phyloP scores from a whole-genome alignment of 2,329 filamentous ascomycete species.

The Claviceps pazoutovae region DNA sequence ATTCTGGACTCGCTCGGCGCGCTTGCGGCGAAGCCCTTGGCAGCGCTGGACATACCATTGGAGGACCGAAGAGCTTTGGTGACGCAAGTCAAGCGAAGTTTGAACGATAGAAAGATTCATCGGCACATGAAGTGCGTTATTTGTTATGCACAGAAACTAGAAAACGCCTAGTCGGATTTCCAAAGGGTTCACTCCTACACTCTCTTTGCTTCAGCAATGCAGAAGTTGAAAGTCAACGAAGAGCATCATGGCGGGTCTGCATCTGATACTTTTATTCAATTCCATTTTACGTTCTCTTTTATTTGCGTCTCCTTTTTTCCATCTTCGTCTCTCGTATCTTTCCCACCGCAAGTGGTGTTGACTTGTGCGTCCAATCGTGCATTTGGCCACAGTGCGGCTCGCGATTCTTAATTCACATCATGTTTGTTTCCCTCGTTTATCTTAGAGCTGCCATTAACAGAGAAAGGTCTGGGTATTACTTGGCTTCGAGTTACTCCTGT shows the following conservation, averaged over 20 bases:
- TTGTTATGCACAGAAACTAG: slow-evolving; percentile 28
- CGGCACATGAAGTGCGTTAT: slow-evolving; percentile 30
- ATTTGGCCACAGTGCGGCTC: background rate
- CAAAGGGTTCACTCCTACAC: too few species aligned
- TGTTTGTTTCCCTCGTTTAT: background rate
- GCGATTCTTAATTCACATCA: background rate
- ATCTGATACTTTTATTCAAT: background rate
- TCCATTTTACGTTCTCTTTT: background rate
- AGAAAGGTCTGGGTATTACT: too few species aligned
- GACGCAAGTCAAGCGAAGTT: slow-evolving; percentile 16
- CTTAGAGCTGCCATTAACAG: background rate
- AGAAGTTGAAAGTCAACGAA: background rate
- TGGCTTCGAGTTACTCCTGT: too few species aligned
- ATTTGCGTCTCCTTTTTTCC: too few species aligned
- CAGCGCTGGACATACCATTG: slow-evolving; percentile 21
- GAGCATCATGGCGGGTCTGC: background rate
- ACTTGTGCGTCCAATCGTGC: background rate
- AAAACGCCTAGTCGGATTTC: background rate
- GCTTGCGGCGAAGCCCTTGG: slow-evolving; percentile 27
- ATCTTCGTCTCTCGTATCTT: background rate
- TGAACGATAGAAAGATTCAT: slow-evolving; percentile 23
- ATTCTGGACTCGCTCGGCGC: slow-evolving; percentile 28
- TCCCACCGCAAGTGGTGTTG: background rate
- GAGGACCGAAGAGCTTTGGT: slow-evolving; percentile 22
- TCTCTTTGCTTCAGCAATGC: too few species aligned